A percentile compares a stretch with the other conserved stretches of the same genome.
Conservation (phyloP, 345 rosid species). For the Zanthoxylum bungeanum region DNA sequence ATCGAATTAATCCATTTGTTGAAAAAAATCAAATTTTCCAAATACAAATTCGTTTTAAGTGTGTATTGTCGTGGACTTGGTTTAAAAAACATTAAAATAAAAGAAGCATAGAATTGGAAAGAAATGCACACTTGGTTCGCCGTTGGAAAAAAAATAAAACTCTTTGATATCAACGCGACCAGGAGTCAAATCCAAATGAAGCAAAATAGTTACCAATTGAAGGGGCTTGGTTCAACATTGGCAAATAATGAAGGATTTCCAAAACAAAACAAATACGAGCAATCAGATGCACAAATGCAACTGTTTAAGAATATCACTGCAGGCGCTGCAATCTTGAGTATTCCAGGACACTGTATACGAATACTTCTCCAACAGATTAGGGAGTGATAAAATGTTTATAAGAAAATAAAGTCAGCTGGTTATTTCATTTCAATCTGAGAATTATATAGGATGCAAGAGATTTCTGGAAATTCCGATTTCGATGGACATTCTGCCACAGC, state of each 20-base stretch:
- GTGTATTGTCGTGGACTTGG: no score
- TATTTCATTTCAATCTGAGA: conserved; percentile 15
- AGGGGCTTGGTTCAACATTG: no score
- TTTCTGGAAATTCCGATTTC: conserved; percentile 14
- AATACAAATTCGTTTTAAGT: no score
- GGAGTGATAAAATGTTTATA: not conserved
- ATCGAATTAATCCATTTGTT: no score
- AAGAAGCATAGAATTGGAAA: no score
- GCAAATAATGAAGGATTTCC: not conserved
- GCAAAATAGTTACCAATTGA: no score
- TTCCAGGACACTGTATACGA: conserved; percentile 8
- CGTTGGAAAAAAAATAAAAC: no score
- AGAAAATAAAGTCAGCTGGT: conserved; percentile 5
- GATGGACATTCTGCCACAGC: conserved; percentile 3
- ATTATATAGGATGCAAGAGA: conserved; percentile 16
- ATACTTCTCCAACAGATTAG: conserved; percentile 4
- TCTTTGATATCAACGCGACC: no score
- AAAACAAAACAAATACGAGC: not conserved
- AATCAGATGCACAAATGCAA: conserved; percentile 1
- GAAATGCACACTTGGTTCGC: no score
- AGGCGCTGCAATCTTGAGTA: not conserved
- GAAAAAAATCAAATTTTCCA: no score
- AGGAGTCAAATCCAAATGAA: no score
- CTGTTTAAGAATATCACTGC: conserved; percentile 7
- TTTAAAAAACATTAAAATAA: no score